Conservation (phyloP, 1,284 basidiomycete species). For the Sanguinoderma infundibulare region DNA sequence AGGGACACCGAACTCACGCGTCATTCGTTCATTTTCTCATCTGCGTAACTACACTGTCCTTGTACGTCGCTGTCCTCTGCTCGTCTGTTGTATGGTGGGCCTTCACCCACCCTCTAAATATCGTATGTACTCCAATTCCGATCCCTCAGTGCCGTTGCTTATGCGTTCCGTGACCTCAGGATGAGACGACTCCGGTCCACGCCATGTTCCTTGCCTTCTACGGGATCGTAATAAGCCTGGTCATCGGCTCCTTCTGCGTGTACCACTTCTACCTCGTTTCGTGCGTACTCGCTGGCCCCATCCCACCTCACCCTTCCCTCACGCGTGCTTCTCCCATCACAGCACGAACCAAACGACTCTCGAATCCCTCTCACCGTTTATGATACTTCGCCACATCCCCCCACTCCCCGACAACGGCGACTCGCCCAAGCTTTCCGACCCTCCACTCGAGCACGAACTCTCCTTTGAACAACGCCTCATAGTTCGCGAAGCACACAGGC, state of each 20-base stretch:
- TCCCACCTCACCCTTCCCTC: neutral
- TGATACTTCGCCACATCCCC: conserved; percentile 72
- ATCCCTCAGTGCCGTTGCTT: conserved; percentile 7
- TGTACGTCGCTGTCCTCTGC: conserved; percentile 65
- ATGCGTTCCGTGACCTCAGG: conserved; percentile 40
- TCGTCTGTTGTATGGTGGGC: conserved; percentile 66
- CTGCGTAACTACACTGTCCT: conserved; percentile 66
- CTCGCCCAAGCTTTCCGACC: conserved; percentile 57
- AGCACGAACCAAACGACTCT: conserved; percentile 89
- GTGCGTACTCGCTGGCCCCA: conserved; percentile 47
- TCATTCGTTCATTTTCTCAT: conserved; percentile 85
- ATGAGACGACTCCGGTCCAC: conserved; percentile 72
- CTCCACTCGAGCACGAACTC: conserved; percentile 79
- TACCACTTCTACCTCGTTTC: conserved; percentile 84
- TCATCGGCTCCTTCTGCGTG: conserved; percentile 75
- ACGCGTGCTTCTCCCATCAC: conserved; percentile 1
- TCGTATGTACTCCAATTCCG: conserved; percentile 50
- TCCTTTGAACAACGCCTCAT: conserved; percentile 70
- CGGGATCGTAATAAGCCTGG: conserved; percentile 66
- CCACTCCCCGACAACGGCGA: conserved; percentile 50
- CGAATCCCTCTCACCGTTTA: conserved; percentile 79
- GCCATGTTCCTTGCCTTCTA: conserved; percentile 68
- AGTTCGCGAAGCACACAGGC: conserved; percentile 67
- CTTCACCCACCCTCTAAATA: conserved; percentile 60
- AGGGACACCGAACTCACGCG: conserved; percentile 87